Evolutionary conservation across 257 asterid species (phyloP), one percentile per base, ranked within the genome.

Genomic region (Capsicum baccatum): DNA sequence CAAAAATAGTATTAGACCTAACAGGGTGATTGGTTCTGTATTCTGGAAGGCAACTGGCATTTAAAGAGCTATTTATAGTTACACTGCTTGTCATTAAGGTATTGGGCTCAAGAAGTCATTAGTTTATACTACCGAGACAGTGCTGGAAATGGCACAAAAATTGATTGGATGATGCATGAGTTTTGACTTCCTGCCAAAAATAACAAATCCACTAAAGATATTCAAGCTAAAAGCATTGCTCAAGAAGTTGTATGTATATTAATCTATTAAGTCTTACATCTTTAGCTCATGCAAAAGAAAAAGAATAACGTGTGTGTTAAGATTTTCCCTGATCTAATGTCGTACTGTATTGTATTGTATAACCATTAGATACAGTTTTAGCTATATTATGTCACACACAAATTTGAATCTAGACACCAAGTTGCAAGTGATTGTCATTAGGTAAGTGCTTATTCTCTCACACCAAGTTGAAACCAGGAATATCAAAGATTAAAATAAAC

Each of bases 111-210:
- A 95, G 92, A 95, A 95, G 82, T 95, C 98, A 3, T 88, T 95
- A 3, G 98, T 95, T 0, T 95, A 26, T 26, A 91, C 83, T 95
- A 95, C 69, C 90, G 97, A 9, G 98, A 98, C 14, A 90, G 95
- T 80, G 98, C 98, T 19, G 98, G 98, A 39, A 94, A 95, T 86
- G 98, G 98, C 73, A 92, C 97, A 63, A 95, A 95, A 78, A 95
- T 97, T 37, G 98, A 95, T 39, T 95, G 98, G 98, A 95, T 95
- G 98, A 95, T 95, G 98, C 98, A 95, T 81, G 98, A 95, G 87
- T 95, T 94, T 78, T 94, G 98, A 9, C 96, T 94, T 44, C 98
- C 98, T 5, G 47, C 94, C 16, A 63, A 83, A 78, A 86, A 86
- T 83, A 89, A 83, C 82, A 89, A 82, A 70, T 86, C 33, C 86